Evolutionary conservation across 306 rosid genomes (phyloP).

Genomic region (Mucuna pruriens): DNA sequence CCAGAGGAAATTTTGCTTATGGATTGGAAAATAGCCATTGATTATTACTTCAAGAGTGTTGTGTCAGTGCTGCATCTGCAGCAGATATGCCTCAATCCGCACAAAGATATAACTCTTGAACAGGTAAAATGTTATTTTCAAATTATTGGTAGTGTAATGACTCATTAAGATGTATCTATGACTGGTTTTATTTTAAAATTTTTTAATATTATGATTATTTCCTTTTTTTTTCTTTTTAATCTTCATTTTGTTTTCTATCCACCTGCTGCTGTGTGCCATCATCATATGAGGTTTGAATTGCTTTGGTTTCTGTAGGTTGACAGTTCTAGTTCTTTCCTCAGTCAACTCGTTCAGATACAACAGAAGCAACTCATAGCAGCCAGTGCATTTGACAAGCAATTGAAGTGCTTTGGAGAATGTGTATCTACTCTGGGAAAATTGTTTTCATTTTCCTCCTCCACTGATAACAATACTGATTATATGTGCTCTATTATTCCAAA

Average conservation of each 20-base stretch:
- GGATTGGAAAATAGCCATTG: conserved; percentile 72
- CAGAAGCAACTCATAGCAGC: conserved; percentile 72
- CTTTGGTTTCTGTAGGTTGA: conserved; percentile 60
- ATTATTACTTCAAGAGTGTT: conserved; percentile 74
- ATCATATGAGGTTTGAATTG: background rate
- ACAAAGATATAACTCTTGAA: conserved; percentile 67
- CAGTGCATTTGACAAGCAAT: conserved; percentile 61
- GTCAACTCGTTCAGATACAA: conserved; percentile 73
- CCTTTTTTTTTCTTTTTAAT: background rate
- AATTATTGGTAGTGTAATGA: background rate
- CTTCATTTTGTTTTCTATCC: conserved; percentile 3
- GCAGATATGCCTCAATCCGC: conserved; percentile 69
- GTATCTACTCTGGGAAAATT: conserved; percentile 60
- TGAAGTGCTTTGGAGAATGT: conserved; percentile 62
- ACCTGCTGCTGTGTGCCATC: background rate
- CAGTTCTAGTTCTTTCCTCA: conserved; percentile 64
- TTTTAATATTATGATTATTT: background rate
- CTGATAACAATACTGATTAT: conserved; percentile 38
- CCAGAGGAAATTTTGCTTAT: conserved; percentile 37
- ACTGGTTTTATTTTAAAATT: background rate
- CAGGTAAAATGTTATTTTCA: conserved; percentile 57
- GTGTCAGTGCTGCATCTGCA: conserved; percentile 68
- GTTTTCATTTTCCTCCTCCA: conserved; percentile 48
- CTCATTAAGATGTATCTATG: background rate
- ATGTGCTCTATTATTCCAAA: conserved; percentile 53